Conservation (phyloP, 306 rosid genomes). For the Cicer cuneatum region DNA sequence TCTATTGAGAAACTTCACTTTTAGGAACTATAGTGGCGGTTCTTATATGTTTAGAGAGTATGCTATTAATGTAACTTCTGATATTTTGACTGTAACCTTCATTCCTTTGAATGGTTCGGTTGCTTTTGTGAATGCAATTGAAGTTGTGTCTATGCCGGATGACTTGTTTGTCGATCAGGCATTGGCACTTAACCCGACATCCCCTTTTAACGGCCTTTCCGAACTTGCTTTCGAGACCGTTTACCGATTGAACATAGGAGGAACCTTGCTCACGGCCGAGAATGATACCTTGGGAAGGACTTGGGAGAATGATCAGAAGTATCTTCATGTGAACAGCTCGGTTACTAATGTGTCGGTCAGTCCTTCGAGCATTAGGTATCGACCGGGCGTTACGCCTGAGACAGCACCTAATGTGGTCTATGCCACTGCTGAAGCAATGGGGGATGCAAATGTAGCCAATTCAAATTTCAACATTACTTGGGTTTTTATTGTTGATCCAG, state of each 20-base stretch:
- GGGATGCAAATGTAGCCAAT: constrained; percentile 65
- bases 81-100: constrained; percentile 65
- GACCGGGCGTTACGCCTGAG: constrained; percentile 60
- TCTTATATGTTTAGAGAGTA: constrained; percentile 86
- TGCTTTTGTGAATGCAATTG: constrained; percentile 88
- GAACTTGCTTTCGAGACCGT: constrained; percentile 76
- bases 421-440: constrained; percentile 88
- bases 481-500: constrained; percentile 78
- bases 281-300: constrained; percentile 92
- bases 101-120: constrained; percentile 76
- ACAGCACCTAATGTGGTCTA: constrained; percentile 91
- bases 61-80: constrained; percentile 74
- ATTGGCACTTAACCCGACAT: constrained; percentile 60
- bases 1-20: constrained; percentile 75
- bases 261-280: constrained; percentile 73
- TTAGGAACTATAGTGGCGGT: constrained; percentile 66
- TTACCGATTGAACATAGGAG: constrained; percentile 86
- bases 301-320: constrained; percentile 85
- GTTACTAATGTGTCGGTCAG: constrained; percentile 62
- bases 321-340: constrained; percentile 84
- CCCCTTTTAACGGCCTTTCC: constrained; percentile 71
- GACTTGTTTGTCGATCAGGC: constrained; percentile 82
- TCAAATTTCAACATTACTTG: constrained; percentile 91
- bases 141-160: constrained; percentile 86
- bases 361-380: constrained; percentile 71